Evolutionary conservation across 305 asterid species (phyloP).

Genomic region (Salvia sclarea): DNA sequence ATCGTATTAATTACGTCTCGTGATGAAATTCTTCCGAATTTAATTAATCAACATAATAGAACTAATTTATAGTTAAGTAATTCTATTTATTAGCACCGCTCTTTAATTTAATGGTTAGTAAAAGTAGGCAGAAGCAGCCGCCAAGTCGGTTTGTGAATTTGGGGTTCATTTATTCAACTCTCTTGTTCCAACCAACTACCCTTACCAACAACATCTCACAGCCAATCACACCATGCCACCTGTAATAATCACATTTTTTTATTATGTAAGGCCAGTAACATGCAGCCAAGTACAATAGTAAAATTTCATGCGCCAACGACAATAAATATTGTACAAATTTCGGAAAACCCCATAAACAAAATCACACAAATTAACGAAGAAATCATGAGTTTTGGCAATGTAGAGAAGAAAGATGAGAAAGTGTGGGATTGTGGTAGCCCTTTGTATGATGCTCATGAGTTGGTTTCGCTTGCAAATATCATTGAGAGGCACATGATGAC

Average conservation of each 20-base stretch:
- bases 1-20: too few species aligned
- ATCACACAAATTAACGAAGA: not conserved
- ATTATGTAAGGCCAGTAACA: not conserved
- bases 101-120: not conserved
- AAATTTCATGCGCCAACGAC: not conserved
- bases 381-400: not conserved
- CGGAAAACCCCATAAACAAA: not conserved
- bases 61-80: not conserved
- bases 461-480: slow-evolving; percentile 36
- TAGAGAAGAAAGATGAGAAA: not conserved
- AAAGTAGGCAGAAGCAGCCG: not conserved
- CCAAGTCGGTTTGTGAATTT: not conserved
- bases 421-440: slow-evolving; percentile 61
- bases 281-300: not conserved
- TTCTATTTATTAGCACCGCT: not conserved
- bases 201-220: not conserved
- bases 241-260: not conserved
- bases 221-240: not conserved
- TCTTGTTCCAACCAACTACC: not conserved
- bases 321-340: not conserved
- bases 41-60: too few species aligned
- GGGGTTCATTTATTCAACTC: not conserved
- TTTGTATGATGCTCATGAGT: slow-evolving; percentile 59
- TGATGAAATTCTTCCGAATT: too few species aligned
- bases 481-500: slow-evolving; percentile 43